Conservation (phyloP, 371 early-diverging fungal genomes). For the Phascolomyces articulosus region DNA sequence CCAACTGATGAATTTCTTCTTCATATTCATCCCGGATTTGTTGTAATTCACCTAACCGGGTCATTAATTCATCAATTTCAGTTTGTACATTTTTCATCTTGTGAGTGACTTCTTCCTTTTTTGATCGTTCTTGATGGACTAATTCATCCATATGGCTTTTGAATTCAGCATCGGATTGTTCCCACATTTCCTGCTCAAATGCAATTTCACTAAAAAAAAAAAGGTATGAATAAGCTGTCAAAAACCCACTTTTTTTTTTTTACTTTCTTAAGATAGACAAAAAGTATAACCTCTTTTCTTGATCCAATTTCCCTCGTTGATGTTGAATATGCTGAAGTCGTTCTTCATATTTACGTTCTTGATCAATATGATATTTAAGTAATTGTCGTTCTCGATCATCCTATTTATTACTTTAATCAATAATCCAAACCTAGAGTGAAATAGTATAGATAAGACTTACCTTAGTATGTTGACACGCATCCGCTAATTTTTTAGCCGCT, state of each 20-base stretch:
- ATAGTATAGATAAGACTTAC: no score
- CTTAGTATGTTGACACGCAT: constrained; percentile 9
- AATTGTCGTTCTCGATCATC: constrained; percentile 18
- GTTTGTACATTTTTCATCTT: constrained; percentile 14
- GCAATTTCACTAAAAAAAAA: constrained; percentile 27
- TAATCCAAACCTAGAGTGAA: no score
- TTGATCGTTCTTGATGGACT: constrained; percentile 16
- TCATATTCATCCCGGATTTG: constrained; percentile 16
- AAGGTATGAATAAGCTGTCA: no score
- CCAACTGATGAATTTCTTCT: constrained; percentile 12
- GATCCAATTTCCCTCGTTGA: constrained; percentile 15
- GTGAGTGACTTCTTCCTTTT: constrained; percentile 10
- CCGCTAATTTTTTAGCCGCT: constrained; percentile 11
- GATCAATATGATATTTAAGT: constrained; percentile 17
- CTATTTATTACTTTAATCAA: not conserved
- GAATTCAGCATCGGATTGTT: constrained; percentile 22
- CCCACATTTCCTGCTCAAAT: constrained; percentile 33
- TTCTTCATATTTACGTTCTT: constrained; percentile 16
- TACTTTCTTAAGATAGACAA: no score
- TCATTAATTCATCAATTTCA: constrained; percentile 20
- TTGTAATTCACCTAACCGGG: constrained; percentile 13
- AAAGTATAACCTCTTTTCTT: constrained; percentile 28
- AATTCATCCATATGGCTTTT: constrained; percentile 20
- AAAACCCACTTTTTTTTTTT: no score
- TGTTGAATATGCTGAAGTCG: constrained; percentile 12